Conservation (phyloP, 768 basidiomycete species). For the Lentinula edodes region DNA sequence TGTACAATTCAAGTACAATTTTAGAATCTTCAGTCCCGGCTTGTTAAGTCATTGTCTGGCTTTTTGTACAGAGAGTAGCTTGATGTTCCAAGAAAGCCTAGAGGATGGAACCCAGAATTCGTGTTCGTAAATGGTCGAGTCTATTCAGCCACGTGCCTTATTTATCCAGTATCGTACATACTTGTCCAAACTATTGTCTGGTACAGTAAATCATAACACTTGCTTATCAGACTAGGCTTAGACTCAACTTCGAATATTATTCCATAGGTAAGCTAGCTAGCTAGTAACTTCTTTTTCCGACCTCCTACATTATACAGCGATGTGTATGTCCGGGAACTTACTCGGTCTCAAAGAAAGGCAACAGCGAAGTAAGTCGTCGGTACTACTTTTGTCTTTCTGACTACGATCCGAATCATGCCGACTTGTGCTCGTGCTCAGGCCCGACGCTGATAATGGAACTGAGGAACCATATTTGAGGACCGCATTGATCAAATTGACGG, state of each 20-base stretch:
- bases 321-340: too few species aligned
- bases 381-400: background rate
- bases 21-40: background rate
- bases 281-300: too few species aligned
- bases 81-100: background rate
- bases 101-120: background rate
- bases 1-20: background rate
- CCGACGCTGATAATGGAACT: slow-evolving; percentile 20
- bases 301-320: too few species aligned
- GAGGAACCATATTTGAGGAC: background rate
- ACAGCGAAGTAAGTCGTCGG: background rate
- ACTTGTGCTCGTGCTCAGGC: slow-evolving; percentile 23
- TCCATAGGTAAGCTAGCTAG: too few species aligned
- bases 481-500: background rate
- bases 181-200: too few species aligned
- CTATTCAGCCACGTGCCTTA: too few species aligned
- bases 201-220: too few species aligned
- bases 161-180: too few species aligned
- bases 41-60: background rate
- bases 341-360: background rate
- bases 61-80: background rate
- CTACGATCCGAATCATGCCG: too few species aligned
- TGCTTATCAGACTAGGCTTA: too few species aligned
- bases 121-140: background rate
- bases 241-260: too few species aligned